Base-by-base conservation (phyloP, 192 early-diverging fungal species). In the Backusella psychrophila region DNA sequence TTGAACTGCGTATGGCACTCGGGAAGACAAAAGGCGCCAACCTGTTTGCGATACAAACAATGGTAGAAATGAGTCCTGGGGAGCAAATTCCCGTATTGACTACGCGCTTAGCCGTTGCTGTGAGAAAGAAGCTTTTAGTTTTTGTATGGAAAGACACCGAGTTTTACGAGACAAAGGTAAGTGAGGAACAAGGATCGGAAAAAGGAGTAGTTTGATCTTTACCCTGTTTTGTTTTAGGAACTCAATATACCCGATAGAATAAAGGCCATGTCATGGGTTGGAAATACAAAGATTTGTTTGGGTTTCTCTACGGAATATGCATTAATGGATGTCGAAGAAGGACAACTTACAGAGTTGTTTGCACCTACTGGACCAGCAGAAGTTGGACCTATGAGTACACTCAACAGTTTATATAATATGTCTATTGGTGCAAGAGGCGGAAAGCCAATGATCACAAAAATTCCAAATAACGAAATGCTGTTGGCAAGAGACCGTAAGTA, bases 81-180 rank as follows among this genome's bases (percentile, higher is more conserved):
- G 88, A 88, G 39, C 91, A 87, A 23, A 89, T 91, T 38, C 93
- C 91, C 15, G 85, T 86, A 72, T 85, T 94, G 34, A 83, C 93
- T 36, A 90, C 92, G 21, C 90, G 91, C 66, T 85, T 94, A 41
- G 93, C 92, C 7, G 90, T 94, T 1, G 92, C 89, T 26, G 89
- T 91, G 15, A 90, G 89, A 79, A 88, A 87, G 77, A 93, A 87
- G 75, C 76, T 96, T 15, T 67, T 92, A 49, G 87, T 96, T 42
- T 89, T 93, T 82, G 89, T 90, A 19, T 94, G 93, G 90, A 85
- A 88, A 42, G 91, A 94, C 79, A 90, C 88, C 19, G 91, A 92
- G 78, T 93, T 92, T 69, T 78, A 81, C 66, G 87, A 91, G 72
- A 90, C 89, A 38, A 91, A 87, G 79, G 85, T 85, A 78, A 33